phyloP scores from a whole-genome alignment of 129 eudicot genomes.

The Lactuca sativa region DNA sequence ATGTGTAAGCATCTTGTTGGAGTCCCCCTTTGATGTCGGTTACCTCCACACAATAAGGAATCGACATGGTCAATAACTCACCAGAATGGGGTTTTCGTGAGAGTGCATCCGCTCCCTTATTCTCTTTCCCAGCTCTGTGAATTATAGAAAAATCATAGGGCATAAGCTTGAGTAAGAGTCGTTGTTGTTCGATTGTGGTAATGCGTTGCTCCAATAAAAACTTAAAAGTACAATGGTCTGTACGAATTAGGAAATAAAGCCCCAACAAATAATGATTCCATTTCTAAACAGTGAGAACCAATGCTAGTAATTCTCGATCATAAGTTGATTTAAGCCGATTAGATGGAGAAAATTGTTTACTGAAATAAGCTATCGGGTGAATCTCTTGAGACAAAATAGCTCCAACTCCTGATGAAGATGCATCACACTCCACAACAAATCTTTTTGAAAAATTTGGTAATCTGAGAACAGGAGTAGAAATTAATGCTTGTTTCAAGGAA shows the following conservation, averaged over 20 bases:
- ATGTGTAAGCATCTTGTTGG: not conserved
- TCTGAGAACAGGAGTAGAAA: too few relatives aligned
- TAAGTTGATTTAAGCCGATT: conserved; percentile 6
- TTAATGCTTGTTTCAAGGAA: too few relatives aligned
- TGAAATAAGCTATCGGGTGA: conserved; percentile 13
- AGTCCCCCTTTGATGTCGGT: not conserved
- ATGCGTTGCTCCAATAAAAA: too few relatives aligned
- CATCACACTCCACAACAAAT: too few relatives aligned
- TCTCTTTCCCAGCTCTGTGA: conserved; percentile 14
- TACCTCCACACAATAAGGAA: not conserved
- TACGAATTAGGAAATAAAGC: conserved; percentile 7
- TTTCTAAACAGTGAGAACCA: conserved; percentile 21
- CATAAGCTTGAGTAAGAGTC: not conserved
- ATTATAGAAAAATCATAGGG: too few relatives aligned
- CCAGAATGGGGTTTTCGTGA: not conserved
- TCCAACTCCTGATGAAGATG: too few relatives aligned
- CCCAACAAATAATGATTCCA: conserved; percentile 21
- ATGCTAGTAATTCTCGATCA: conserved; percentile 11
- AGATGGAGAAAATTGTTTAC: conserved; percentile 8
- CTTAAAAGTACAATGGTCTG: conserved; percentile 18
- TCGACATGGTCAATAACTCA: not conserved
- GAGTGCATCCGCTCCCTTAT: conserved; percentile 10
- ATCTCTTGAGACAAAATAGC: too few relatives aligned
- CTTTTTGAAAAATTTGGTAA: too few relatives aligned
- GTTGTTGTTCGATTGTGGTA: conserved; percentile 6